Base-by-base conservation (phyloP, 2,329 filamentous ascomycete species). In the Amphichorda felina region DNA sequence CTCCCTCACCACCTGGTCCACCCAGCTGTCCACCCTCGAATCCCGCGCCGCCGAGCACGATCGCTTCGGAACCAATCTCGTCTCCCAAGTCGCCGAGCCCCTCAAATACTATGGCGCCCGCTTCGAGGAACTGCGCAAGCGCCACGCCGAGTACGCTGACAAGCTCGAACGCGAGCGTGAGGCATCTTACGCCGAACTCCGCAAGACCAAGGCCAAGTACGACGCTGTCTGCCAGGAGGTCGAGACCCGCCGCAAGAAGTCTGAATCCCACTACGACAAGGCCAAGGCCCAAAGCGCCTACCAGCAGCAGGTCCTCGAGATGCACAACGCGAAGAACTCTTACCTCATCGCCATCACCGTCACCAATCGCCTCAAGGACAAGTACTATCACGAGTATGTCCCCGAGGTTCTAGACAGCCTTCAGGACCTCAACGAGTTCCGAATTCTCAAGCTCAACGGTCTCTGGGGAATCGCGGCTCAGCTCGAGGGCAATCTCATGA, bases 241-340 rank as follows among this genome's bases (percentile, higher is more conserved):
- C 18, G 91, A 98, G 64, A 84, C 79, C 45, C 80, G 82, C 57
- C 81, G 91, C 50, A 96, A 95, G 66, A 98, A 98, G 70, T 79
- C 82, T 34, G 91, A 98, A 50, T 82, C 82, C 32, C 78, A 87
- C n/a, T 93, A 91, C 51, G 89, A 96, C 56, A 95, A 94, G 62
- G 64, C 75, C 42, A 98, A 95, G 63, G 87, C 89, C 7, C 84
- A 94, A 53, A 81, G 76, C 53, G 79, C 85, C 26, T 98, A 94
- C 59, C 85, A 94, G 50, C 86, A 94, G 54, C 89, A 96, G 57
- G 70, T 93, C 40, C 63, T 79, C 40, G 91, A 98, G 47, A 96
- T 96, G 91, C 84, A 91, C 60, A 98, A 98, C 54, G 73, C 82
- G 56, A 98, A 98, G 68, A 98, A 98, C 56, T 87, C 83, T n/a